Evolutionary conservation across 2,329 filamentous ascomycete genomes (phyloP).

Genomic region (Thelonectria blattea): DNA sequence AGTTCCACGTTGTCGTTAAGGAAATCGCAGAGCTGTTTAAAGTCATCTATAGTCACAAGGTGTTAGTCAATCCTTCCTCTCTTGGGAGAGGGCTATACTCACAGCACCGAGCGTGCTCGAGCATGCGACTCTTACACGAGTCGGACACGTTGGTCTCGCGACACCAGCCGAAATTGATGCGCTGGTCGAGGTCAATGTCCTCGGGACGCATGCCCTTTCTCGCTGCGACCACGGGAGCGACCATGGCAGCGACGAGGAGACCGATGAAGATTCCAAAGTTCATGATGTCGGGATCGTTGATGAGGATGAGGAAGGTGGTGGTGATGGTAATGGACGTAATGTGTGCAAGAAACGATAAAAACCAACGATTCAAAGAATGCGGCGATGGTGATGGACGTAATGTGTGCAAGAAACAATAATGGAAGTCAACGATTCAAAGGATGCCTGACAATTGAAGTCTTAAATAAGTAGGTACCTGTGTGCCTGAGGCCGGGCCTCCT

Average conservation of each 20-base stretch:
- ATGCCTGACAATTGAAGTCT: no score
- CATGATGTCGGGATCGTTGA: no score
- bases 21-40: conserved; percentile 13
- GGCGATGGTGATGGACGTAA: no score
- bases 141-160: conserved; percentile 3
- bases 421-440: no score
- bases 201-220: background rate
- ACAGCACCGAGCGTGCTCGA: conserved; percentile 25
- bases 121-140: background rate
- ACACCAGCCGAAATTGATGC: conserved; percentile 23
- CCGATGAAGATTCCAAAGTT: background rate
- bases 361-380: no score
- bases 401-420: no score
- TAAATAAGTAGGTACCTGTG: no score
- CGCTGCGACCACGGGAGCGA: background rate
- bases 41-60: conserved; percentile 18
- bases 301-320: no score
- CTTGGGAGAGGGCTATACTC: background rate
- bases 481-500: no score
- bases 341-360: no score
- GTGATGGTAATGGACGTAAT: no score
- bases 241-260: background rate
- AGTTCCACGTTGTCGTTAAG: conserved; percentile 24
- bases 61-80: background rate
- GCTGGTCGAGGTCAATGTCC: conserved; percentile 12